These are phyloP conservation scores for Trichophyton verrucosum DNA, from an alignment of 2,329 filamentous ascomycete species.

Conservation along the genomic window DNA sequence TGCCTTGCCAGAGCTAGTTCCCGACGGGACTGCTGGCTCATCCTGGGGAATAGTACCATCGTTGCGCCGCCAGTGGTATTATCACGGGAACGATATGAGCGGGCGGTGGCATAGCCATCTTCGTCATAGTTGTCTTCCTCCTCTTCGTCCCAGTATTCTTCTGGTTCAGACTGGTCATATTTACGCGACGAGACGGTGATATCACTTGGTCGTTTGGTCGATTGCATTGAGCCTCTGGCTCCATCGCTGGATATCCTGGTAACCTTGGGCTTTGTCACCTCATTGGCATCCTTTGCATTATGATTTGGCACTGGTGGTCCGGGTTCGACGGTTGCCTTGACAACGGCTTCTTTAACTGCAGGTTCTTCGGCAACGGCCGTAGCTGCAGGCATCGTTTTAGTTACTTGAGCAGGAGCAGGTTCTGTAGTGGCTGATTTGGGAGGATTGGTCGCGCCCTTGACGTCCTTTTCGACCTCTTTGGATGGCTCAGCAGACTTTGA, in stretches of 20 bases:
- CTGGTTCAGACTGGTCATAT: conserved; percentile 5
- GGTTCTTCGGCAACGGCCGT: not conserved
- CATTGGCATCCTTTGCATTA: not conserved
- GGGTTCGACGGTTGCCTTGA: not conserved
- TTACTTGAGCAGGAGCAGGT: not conserved
- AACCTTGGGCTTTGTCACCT: not conserved
- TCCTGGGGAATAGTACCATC: conserved; percentile 58
- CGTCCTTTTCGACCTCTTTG: not conserved
- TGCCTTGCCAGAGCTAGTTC: conserved; percentile 59
- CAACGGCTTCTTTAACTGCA: not conserved
- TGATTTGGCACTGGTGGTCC: not conserved
- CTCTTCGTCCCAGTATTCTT: conserved; percentile 61
- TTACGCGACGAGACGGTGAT: conserved; percentile 20
- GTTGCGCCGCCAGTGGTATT: conserved; percentile 56
- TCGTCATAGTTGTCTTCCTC: conserved; percentile 57
- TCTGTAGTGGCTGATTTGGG: not conserved
- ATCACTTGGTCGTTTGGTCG: not conserved
- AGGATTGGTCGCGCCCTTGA: not conserved
- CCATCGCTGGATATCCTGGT: not conserved
- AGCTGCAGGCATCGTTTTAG: not conserved
- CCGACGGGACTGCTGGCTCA: conserved; percentile 54
- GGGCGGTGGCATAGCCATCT: conserved; percentile 62
- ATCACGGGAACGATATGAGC: conserved; percentile 65
- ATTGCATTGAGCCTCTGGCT: not conserved
- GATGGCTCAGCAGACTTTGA: not conserved